phyloP scores from a whole-genome alignment of 2,329 filamentous ascomycete species.

The Balansia obtecta region DNA sequence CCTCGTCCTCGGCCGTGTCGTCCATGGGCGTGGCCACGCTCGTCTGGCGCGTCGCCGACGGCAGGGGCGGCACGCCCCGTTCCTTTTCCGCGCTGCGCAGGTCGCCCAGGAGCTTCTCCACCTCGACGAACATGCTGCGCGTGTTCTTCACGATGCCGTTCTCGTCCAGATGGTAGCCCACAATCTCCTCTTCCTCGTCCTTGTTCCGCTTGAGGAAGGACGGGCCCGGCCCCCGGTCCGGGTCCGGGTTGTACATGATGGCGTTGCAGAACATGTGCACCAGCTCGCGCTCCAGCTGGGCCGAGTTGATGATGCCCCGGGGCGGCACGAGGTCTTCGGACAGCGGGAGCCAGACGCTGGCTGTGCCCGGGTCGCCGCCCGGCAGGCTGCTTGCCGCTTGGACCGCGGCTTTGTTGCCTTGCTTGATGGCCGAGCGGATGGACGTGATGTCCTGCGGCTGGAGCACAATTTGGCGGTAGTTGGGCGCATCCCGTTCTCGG shows the following conservation, averaged over 20 bases:
- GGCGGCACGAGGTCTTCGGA: slow-evolving; percentile 72
- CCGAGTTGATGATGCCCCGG: slow-evolving; percentile 81
- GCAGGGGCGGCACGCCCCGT: slow-evolving; percentile 23
- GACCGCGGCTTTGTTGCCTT: slow-evolving; percentile 53
- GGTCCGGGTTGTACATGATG: slow-evolving; percentile 93
- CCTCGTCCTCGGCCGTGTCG: slow-evolving; percentile 36
- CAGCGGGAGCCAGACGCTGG: slow-evolving; percentile 52
- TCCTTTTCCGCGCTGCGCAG: slow-evolving; percentile 63
- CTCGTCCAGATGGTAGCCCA: slow-evolving; percentile 60
- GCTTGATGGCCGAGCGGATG: slow-evolving; percentile 63
- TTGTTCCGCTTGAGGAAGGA: slow-evolving; percentile 39
- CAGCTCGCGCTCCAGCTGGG: slow-evolving; percentile 83
- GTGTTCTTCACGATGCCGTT: slow-evolving; percentile 82
- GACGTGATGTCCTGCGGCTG: slow-evolving; percentile 67
- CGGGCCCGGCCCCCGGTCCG: slow-evolving; percentile 55
- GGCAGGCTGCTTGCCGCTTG: slow-evolving; percentile 49
- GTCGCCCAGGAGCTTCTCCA: slow-evolving; percentile 65
- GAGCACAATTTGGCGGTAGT: slow-evolving; percentile 61
- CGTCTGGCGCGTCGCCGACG: slow-evolving; percentile 20
- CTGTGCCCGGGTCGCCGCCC: slow-evolving; percentile 42
- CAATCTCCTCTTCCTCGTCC: slow-evolving; percentile 32
- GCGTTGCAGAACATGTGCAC: slow-evolving; percentile 97
- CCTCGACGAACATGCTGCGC: slow-evolving; percentile 77
- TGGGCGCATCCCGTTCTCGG: slow-evolving; percentile 62
- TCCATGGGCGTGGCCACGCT: slow-evolving; percentile 31